Base-by-base conservation (phyloP, 2,329 filamentous ascomycete genomes). In the Hypoxylon sp. region DNA sequence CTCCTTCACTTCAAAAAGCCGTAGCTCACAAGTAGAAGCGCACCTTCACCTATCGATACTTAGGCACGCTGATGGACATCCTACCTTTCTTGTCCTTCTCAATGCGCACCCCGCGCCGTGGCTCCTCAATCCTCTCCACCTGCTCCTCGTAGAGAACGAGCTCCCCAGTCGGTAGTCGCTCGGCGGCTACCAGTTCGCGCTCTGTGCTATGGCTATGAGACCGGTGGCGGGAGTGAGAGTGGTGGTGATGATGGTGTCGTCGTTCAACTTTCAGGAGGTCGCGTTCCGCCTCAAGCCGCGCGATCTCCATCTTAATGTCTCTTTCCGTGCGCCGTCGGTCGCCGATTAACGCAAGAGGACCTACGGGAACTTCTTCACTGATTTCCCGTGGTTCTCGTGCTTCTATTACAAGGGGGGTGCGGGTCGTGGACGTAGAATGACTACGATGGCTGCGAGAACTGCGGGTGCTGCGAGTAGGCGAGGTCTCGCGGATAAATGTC, bases 1-100 rank as follows among this genome's bases (percentile, higher is more conserved):
- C 9, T 58, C 34, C 36, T 36, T 28, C 6, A 19, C n/a, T 14
- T 41, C 10, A 19, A 50, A 30, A 14, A 43, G n/a, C n/a, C 5
- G 13, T 51, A 43, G 10, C 36, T 46, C 21, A 62, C 55, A 59
- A 60, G 58, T 58, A 65, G 53, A 66, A 70, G 65, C 69, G 69
- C 82, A 85, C 83, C 83, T 85, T 85, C 76, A 75, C 63, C 73
- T 81, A 86, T 81, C 84, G 87, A 81, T 89, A 86, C 83, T 90
- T 89, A 77, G 91, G 92, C 81, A 93, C 87, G 84, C 91, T 92
- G 83, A 94, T 90, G 85, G 90, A 89, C 89, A 96, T 90, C 92
- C 91, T 96, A 97, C 94, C 94, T 94, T 93, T 96, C 85, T 91
- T 91, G 83, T 98, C 93, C 85, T 92, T 93, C 82, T 93, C 92